Evolutionary conservation across 2,329 filamentous ascomycete species (phyloP).

Genomic region (Colletotrichum musicola): DNA sequence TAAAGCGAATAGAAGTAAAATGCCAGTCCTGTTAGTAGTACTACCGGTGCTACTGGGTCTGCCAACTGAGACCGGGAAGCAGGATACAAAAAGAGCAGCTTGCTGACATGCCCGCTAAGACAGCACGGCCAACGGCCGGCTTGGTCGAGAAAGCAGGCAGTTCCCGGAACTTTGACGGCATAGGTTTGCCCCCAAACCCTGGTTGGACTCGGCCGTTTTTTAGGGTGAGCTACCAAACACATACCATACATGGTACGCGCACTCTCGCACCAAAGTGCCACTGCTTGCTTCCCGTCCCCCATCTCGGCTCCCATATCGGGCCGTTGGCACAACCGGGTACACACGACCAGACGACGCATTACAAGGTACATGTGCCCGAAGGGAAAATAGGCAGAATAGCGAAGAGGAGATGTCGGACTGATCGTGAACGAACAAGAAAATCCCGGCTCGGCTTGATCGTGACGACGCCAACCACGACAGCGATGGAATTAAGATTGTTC

Average conservation of each 20-base stretch:
- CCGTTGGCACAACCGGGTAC: too few relatives aligned
- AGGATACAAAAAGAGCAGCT: too few relatives aligned
- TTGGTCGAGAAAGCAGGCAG: neutral
- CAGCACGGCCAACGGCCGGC: neutral
- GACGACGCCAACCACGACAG: too few relatives aligned
- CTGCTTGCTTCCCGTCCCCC: neutral
- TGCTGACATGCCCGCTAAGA: neutral
- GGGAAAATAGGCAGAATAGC: too few relatives aligned
- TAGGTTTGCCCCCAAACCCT: constrained; percentile 20
- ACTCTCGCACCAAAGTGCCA: neutral
- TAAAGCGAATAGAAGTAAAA: neutral
- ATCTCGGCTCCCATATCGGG: neutral
- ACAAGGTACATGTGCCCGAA: too few relatives aligned
- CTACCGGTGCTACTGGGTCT: neutral
- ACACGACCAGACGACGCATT: too few relatives aligned
- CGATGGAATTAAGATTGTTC: too few relatives aligned
- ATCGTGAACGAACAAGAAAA: too few relatives aligned
- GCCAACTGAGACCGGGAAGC: neutral
- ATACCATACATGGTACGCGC: neutral
- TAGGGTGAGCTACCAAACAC: neutral
- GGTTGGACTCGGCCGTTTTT: neutral
- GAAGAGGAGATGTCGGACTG: too few relatives aligned
- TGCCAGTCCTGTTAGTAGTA: neutral
- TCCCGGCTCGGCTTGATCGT: too few relatives aligned
- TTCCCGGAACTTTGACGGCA: constrained; percentile 21